These are phyloP conservation scores for Claviceps maximensis DNA, from an alignment of 2,329 filamentous ascomycete genomes.

Conservation along the genomic window DNA sequence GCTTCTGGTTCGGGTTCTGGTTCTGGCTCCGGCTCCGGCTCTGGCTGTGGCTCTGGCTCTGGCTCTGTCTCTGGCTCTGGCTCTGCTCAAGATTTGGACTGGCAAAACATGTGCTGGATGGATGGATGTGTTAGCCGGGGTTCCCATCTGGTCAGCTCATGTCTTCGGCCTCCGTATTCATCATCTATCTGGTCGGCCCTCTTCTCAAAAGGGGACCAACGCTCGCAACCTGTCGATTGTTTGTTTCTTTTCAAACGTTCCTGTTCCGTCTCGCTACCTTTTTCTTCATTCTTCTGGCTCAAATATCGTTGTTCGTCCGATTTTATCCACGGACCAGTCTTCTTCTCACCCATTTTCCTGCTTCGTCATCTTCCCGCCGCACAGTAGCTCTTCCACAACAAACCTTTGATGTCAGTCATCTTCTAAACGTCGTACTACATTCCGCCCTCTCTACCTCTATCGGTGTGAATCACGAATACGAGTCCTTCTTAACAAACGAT, in stretches of 20 bases:
- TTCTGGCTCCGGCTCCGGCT: no score
- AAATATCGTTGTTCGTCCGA: background rate
- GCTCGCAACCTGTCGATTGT: constrained; percentile 5
- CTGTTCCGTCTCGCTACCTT: background rate
- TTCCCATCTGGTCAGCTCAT: constrained; percentile 1
- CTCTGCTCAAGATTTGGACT: background rate
- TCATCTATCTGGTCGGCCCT: constrained; percentile 2
- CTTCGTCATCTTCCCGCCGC: background rate
- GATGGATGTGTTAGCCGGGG: constrained; percentile 2
- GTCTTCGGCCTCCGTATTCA: background rate
- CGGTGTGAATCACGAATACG: constrained; percentile 5
- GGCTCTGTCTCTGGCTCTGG: background rate
- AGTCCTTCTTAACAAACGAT: constrained; percentile 3
- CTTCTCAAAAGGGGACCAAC: constrained; percentile 6
- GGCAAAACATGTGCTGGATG: constrained; percentile 3
- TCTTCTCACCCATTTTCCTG: background rate
- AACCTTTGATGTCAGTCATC: background rate
- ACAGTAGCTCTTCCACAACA: background rate
- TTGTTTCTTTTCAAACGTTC: constrained; percentile 2
- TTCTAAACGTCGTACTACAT: constrained; percentile 5
- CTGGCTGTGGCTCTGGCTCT: no score
- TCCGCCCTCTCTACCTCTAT: background rate
- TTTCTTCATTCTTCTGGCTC: background rate
- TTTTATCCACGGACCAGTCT: background rate
- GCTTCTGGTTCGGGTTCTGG: background rate